Percentiles rank a stretch among this genome's conserved stretches.
Evolutionary conservation across 495 filamentous ascomycete species (phyloP).

Genomic region (Aspergillus leporis): DNA sequence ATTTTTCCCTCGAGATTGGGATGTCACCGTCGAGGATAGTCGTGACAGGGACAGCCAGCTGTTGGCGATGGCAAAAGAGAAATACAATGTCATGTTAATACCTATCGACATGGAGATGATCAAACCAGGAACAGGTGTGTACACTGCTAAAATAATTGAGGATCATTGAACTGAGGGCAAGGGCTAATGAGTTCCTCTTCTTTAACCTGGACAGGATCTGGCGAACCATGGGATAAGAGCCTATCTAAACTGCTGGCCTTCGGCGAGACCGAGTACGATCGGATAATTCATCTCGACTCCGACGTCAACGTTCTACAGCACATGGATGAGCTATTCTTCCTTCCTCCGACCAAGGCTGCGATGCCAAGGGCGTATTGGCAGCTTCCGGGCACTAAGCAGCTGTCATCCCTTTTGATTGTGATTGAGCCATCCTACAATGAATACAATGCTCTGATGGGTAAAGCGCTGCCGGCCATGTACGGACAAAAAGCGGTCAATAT

Average conservation of each 20-base stretch:
- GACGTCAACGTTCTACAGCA: slow-evolving; percentile 62
- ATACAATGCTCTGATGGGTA: slow-evolving; percentile 53
- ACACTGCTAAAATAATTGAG: not conserved
- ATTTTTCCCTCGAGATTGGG: slow-evolving; percentile 64
- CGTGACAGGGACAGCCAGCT: slow-evolving; percentile 53
- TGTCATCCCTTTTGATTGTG: slow-evolving; percentile 66
- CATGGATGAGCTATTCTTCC: slow-evolving; percentile 74
- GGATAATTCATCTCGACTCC: slow-evolving; percentile 69
- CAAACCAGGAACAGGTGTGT: slow-evolving; percentile 40
- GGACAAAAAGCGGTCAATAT: slow-evolving; percentile 32
- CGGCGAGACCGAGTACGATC: slow-evolving; percentile 65
- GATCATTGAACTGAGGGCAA: not conserved
- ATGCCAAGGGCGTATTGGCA: slow-evolving; percentile 77
- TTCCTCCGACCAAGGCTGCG: slow-evolving; percentile 59
- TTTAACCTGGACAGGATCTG: slow-evolving; percentile 20
- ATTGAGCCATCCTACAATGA: slow-evolving; percentile 60
- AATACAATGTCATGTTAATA: slow-evolving; percentile 60
- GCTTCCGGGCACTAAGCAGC: slow-evolving; percentile 48
- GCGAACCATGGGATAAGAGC: slow-evolving; percentile 58
- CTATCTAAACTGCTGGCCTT: slow-evolving; percentile 73
- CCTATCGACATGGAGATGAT: slow-evolving; percentile 60
- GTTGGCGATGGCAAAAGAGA: slow-evolving; percentile 57
- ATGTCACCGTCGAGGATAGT: slow-evolving; percentile 37
- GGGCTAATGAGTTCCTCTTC: not conserved
- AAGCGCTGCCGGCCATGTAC: slow-evolving; percentile 26